Base-by-base conservation (phyloP, 2,329 filamentous ascomycete genomes). In the Claviceps sp. region DNA sequence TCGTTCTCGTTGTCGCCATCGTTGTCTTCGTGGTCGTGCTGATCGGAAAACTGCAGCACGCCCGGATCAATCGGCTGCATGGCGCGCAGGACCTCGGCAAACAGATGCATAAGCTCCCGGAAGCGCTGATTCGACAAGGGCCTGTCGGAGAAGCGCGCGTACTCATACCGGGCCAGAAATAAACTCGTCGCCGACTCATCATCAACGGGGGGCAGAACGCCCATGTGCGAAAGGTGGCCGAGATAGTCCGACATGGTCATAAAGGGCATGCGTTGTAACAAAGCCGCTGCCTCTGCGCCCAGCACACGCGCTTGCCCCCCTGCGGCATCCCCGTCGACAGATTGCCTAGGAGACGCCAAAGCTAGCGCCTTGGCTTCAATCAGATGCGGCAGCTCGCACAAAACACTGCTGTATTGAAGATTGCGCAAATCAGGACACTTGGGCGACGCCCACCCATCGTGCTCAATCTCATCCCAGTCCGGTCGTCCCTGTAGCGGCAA, bases 301-400 rank as follows among this genome's bases (percentile, higher is more conserved):
- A 86, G 77, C 22, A 74, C 11, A n/a, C 14, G 50, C 29, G 9
- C 3, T 40, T 6, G 42, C 42, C 16, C 29, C 36, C 29, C 29
- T 9, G 1, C 29, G 29, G 29, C 9, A 11, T 34, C 3, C 4
- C 9, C 29, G 11, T 34, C 9, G 9, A 34, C 29, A 3, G 23
- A 42, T 16, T 69, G 73, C 0, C 74, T 71, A 34, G 83, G 88
- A 0, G 86, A 14, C 1, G 26, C 88, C 39, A 95, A 77, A 0
- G 87, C 89, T n/a, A 96, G 80, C 1, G 89, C 91, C 65, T 91
- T 91, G 9, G 88, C 91, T 70, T 97, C 91, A 56, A 97, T 86
- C 29, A 97, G 75, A 62, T 94, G 85, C 1, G 90, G 88, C 23
- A 98, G 74, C 66, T 97, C 91, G 39, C 78, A 76, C 17, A 96